Conservation (phyloP, 176 grass and related monocot species). For the Avena eriantha region DNA sequence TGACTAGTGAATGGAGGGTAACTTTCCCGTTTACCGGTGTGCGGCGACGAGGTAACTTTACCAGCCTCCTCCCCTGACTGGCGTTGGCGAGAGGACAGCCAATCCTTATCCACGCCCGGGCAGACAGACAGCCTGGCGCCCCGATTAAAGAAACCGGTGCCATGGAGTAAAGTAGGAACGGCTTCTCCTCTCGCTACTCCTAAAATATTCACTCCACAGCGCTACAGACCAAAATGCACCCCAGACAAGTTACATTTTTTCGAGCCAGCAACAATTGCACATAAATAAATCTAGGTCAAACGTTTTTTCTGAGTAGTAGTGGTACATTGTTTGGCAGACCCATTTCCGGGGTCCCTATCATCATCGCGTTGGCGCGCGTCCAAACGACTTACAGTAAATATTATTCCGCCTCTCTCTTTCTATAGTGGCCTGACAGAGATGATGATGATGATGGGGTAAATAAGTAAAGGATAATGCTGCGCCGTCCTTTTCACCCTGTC, state of each 20-base stretch:
- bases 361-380: no score
- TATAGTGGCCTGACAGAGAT: neutral
- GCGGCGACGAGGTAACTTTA: conserved; percentile 30
- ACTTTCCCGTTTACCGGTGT: conserved; percentile 52
- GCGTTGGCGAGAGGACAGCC: conserved; percentile 40
- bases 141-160: conserved; percentile 1
- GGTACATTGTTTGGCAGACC: no score
- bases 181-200: no score
- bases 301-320: no score
- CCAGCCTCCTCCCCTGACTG: neutral
- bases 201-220: no score
- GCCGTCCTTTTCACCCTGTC: conserved; percentile 30
- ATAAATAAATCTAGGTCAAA: no score
- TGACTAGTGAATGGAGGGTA: conserved; percentile 14
- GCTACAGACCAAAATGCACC: no score
- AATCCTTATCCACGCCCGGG: conserved; percentile 42
- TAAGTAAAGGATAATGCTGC: neutral
- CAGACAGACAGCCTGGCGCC: conserved; percentile 43
- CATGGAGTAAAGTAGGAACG: neutral
- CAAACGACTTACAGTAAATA: no score
- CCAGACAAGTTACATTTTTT: no score
- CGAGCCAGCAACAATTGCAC: no score
- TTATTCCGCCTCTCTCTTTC: no score
- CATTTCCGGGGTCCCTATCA: no score
- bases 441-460: neutral